phyloP scores from a whole-genome alignment of 768 basidiomycete genomes.

The Boletus patriciae region DNA sequence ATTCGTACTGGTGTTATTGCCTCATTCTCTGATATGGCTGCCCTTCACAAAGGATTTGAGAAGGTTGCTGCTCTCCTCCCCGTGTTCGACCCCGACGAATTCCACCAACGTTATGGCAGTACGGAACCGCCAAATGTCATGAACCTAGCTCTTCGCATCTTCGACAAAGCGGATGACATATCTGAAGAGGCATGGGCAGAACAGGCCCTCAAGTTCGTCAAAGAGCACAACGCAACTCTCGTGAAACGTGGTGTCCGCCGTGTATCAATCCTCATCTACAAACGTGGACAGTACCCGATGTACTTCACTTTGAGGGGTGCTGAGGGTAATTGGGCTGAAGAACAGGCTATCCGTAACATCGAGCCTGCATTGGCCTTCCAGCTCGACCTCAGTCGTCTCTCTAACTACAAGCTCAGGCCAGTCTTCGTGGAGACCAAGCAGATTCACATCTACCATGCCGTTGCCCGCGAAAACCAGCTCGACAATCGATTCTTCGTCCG shows the following conservation, averaged over 20 bases:
- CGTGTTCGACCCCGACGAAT: slow-evolving; percentile 67
- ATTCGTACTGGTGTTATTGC: slow-evolving; percentile 88
- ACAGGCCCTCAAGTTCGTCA: slow-evolving; percentile 69
- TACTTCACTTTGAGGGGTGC: slow-evolving; percentile 88
- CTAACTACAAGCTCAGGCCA: slow-evolving; percentile 96
- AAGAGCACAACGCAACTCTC: slow-evolving; percentile 62
- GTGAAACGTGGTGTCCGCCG: slow-evolving; percentile 82
- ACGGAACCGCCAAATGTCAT: slow-evolving; percentile 88
- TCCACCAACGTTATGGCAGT: slow-evolving; percentile 70
- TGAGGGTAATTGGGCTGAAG: slow-evolving; percentile 81
- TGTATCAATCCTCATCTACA: slow-evolving; percentile 88
- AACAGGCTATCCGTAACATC: slow-evolving; percentile 95
- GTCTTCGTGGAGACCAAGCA: slow-evolving; percentile 96
- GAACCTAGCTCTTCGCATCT: slow-evolving; percentile 90
- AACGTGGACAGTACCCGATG: slow-evolving; percentile 86
- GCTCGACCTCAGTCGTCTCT: slow-evolving; percentile 92
- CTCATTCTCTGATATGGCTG: slow-evolving; percentile 75
- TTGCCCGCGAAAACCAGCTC: slow-evolving; percentile 95
- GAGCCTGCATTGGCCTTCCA: slow-evolving; percentile 98
- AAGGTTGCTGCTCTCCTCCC: slow-evolving; percentile 75
- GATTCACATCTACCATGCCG: slow-evolving; percentile 96
- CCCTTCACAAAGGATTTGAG: slow-evolving; percentile 71
- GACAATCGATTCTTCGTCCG: slow-evolving; percentile 98
- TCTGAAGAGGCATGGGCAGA: slow-evolving; percentile 75
- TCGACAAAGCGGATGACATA: slow-evolving; percentile 77